Conservation (phyloP, 331 rosid species). For the Phaseolus coccineus region DNA sequence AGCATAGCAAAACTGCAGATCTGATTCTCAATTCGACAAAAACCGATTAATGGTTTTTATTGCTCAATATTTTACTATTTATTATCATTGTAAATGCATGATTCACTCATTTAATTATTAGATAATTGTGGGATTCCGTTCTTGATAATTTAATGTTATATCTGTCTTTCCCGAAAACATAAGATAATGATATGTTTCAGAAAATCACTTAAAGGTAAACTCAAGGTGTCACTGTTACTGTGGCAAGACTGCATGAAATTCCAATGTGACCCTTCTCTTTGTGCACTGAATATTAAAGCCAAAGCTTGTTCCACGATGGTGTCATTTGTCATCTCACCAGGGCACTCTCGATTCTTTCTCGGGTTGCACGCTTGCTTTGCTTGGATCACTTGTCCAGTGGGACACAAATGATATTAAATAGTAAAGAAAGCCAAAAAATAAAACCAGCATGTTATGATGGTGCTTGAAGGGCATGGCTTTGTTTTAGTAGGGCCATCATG, state of each 20-base stretch:
- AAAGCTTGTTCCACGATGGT: not conserved
- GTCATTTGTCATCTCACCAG: slow-evolving; percentile 37
- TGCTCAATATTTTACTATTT: not conserved
- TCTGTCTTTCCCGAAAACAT: slow-evolving; percentile 57
- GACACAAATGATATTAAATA: slow-evolving; percentile 35
- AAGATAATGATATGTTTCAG: slow-evolving; percentile 50
- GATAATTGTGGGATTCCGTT: slow-evolving; percentile 43
- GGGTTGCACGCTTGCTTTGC: slow-evolving; percentile 47
- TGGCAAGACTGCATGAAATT: not conserved
- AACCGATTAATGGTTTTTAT: slow-evolving; percentile 26
- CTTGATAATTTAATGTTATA: slow-evolving; percentile 37
- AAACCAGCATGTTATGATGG: slow-evolving; percentile 43
- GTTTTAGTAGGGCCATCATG: slow-evolving; percentile 47
- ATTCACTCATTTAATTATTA: not conserved
- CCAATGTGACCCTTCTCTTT: slow-evolving; percentile 39
- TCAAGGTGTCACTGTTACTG: slow-evolving; percentile 31
- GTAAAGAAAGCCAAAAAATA: slow-evolving; percentile 4
- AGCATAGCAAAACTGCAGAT: not conserved
- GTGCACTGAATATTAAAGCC: not conserved
- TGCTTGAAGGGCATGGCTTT: slow-evolving; percentile 50
- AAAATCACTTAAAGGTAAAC: slow-evolving; percentile 29
- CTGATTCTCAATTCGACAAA: slow-evolving; percentile 43
- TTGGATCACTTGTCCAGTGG: slow-evolving; percentile 40
- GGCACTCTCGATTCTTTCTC: slow-evolving; percentile 44
- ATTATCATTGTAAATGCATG: not conserved